phyloP scores from a whole-genome alignment of 345 rosid genomes.

The Salix arbutifolia region DNA sequence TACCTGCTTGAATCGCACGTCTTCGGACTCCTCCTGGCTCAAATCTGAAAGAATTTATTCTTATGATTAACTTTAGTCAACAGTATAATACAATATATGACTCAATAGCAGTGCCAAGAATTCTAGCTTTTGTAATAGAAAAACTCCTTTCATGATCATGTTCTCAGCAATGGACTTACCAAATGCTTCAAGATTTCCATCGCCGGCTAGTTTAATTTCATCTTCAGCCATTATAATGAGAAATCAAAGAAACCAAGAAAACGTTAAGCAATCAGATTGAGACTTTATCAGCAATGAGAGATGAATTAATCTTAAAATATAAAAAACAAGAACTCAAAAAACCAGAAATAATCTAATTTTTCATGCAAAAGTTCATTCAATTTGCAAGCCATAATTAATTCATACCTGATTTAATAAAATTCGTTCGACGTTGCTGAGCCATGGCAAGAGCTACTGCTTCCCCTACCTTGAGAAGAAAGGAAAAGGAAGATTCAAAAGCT shows the following conservation, averaged over 20 bases:
- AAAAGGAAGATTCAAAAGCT: not conserved
- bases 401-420: constrained; percentile 40
- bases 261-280: constrained; percentile 8
- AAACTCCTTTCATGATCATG: not conserved
- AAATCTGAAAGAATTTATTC: constrained; percentile 43
- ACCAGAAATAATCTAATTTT: not conserved
- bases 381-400: not conserved
- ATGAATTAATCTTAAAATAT: not conserved
- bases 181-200: constrained; percentile 69
- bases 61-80: not conserved
- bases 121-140: not conserved
- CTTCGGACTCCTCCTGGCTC: constrained; percentile 77
- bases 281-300: not conserved
- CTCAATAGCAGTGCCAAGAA: not conserved
- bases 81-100: too few species aligned
- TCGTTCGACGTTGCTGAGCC: constrained; percentile 58
- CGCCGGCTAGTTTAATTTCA: constrained; percentile 58
- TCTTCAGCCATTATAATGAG: constrained; percentile 28
- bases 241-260: not conserved
- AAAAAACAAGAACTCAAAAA: not conserved
- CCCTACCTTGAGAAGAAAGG: constrained; percentile 41
- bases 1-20: constrained; percentile 85
- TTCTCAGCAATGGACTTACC: constrained; percentile 40
- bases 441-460: constrained; percentile 74
- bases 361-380: not conserved